phyloP scores from a whole-genome alignment of 176 grass and related monocot genomes.

The Carex parvula region DNA sequence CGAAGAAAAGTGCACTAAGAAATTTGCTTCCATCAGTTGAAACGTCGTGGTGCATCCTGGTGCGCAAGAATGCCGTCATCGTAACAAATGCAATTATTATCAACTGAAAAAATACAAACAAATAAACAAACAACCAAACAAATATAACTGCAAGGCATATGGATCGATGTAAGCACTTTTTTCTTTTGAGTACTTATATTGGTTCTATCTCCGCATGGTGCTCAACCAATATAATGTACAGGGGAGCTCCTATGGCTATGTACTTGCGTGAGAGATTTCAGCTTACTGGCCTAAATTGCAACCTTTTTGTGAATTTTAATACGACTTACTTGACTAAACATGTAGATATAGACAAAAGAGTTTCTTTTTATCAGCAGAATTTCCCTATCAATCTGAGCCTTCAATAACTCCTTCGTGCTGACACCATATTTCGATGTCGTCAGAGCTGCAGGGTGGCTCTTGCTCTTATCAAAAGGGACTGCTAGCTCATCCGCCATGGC shows the following conservation, averaged over 20 bases:
- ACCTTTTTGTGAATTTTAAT: not conserved
- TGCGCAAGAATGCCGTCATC: constrained; percentile 76
- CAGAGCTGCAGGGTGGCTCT: constrained; percentile 72
- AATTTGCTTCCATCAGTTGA: constrained; percentile 37
- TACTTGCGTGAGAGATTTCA: not conserved
- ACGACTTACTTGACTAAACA: constrained; percentile 47
- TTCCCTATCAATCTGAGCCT: constrained; percentile 68
- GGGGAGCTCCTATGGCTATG: not conserved
- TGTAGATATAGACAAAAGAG: constrained; percentile 87
- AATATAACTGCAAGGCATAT: not conserved
- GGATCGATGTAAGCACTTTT: not conserved
- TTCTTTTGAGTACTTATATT: not conserved
- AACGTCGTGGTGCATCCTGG: constrained; percentile 52
- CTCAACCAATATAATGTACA: not conserved
- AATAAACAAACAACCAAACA: not conserved
- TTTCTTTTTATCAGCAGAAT: constrained; percentile 87
- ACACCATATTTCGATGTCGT: constrained; percentile 64
- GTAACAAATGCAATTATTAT: constrained; percentile 39
- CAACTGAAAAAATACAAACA: constrained; percentile 43
- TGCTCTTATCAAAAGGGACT: constrained; percentile 65
- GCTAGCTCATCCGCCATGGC: constrained; percentile 44
- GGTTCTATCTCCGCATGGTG: not conserved
- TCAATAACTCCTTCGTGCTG: constrained; percentile 54
- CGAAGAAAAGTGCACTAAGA: constrained; percentile 59
- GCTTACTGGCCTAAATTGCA: not conserved